Base-by-base conservation (phyloP, 495 filamentous ascomycete species). In the Poronia punctata region DNA sequence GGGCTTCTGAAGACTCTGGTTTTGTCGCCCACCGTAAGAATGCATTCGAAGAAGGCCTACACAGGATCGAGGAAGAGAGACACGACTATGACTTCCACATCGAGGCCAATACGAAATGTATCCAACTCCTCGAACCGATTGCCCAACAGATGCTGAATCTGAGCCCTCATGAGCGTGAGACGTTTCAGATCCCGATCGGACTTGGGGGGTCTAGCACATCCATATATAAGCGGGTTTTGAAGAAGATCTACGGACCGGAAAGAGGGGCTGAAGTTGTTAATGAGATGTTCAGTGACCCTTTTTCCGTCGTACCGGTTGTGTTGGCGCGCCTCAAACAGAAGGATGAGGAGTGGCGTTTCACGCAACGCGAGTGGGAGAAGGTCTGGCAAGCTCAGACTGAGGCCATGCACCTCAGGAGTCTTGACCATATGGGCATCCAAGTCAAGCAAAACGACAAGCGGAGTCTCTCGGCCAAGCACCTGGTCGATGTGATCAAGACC, bases 1-100 rank as follows among this genome's bases (percentile, higher is more conserved):
- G 93, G 93, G 93, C 90, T 1, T 96, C 89, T 1, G 93, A 99
- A 62, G 93, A 99, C 55, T 94, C 87, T 21, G 93, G 93, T 2
- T 99, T 99, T 50, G 87, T 99, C 41, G 93, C 92, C 2, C 93
- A 99, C 65, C 75, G 89, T 28, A 99, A 99, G 75, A 99, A 97
- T 53, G 72, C 76, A 15, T 90, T 78, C 43, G 93, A 99, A 60
- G 93, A 99, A 56, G 80, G 80, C 23, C 76, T 97, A 25, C 93
- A 97, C 51, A 78, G 92, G 11, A 95, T 97, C 46, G 93, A 99
- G 63, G 93, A 99, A 56, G 93, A 99, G 55, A 79, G 93, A 10
- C 93, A 99, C 56, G 93, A 99, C 57, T 99, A 99, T 58, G 93
- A 99, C 56, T 93, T 88, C 61, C 92, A 94, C 61, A 93, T 99